A percentile compares a stretch with the other conserved stretches of the same genome.
Conservation (phyloP, 495 filamentous ascomycete genomes). For the Lophiostoma macrostomum region DNA sequence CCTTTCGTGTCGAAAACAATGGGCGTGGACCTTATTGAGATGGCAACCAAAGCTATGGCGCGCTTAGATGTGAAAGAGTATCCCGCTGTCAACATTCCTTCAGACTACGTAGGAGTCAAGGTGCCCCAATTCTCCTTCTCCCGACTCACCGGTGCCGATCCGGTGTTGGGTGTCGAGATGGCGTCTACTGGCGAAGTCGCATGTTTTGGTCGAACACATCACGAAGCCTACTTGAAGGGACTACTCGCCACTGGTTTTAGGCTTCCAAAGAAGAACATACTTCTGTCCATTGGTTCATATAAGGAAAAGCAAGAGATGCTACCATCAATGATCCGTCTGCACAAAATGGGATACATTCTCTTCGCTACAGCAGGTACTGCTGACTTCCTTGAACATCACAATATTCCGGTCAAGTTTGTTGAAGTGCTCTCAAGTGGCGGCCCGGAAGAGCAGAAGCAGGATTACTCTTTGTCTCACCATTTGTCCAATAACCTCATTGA, state of each 20-base stretch:
- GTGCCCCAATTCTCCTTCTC: slow-evolving; percentile 99
- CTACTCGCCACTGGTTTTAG: slow-evolving; percentile 93
- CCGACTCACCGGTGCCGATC: slow-evolving; percentile 90
- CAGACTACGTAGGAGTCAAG: slow-evolving; percentile 91
- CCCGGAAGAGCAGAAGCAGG: slow-evolving; percentile 81
- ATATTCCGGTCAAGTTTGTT: slow-evolving; percentile 84
- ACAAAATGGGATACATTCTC: slow-evolving; percentile 85
- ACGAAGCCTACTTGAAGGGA: slow-evolving; percentile 95
- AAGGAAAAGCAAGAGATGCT: slow-evolving; percentile 98
- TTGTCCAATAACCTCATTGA: slow-evolving; percentile 96
- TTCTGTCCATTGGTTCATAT: slow-evolving; percentile 93
- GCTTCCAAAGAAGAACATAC: slow-evolving; percentile 90
- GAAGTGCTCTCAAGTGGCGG: slow-evolving; percentile 68
- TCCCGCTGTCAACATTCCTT: slow-evolving; percentile 67
- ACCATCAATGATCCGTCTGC: slow-evolving; percentile 83
- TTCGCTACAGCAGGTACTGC: slow-evolving; percentile 95
- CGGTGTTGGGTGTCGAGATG: slow-evolving; percentile 97
- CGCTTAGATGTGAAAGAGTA: slow-evolving; percentile 78
- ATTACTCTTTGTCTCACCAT: slow-evolving; percentile 94
- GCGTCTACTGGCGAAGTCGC: slow-evolving; percentile 97
- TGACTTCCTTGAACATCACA: slow-evolving; percentile 89
- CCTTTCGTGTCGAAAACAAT: slow-evolving; percentile 99
- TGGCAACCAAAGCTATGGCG: slow-evolving; percentile 98
- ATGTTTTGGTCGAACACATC: slow-evolving; percentile 92
- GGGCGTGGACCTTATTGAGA: slow-evolving; percentile 96